Conservation (phyloP, 2,329 filamentous ascomycete species). For the Lasiodiplodia hormozganensis region DNA sequence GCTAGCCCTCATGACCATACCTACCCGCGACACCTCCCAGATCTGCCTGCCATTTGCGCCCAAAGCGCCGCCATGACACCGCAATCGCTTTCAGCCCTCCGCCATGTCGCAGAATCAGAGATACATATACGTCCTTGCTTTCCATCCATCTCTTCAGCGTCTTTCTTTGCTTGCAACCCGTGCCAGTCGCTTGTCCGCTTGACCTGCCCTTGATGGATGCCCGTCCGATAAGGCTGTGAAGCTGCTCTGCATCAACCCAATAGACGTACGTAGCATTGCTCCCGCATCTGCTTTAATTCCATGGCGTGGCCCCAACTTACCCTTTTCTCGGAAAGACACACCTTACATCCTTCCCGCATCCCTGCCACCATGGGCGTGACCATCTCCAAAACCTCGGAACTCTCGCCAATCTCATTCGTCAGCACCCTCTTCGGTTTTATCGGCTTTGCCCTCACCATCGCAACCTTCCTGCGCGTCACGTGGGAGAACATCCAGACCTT, state of each 20-base stretch:
- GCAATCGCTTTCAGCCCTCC: not conserved
- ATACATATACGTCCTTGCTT: constrained; percentile 7
- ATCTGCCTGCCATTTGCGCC: not conserved
- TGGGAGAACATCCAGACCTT: constrained; percentile 51
- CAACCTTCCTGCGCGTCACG: constrained; percentile 51
- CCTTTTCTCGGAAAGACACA: not conserved
- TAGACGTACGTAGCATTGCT: constrained; percentile 8
- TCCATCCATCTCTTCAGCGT: not conserved
- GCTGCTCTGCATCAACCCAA: not conserved
- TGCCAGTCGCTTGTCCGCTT: not conserved
- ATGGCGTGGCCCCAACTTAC: not conserved
- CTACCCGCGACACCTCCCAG: constrained; percentile 3
- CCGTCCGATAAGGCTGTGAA: constrained; percentile 6
- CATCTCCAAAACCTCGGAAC: constrained; percentile 36
- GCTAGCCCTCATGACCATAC: constrained; percentile 16
- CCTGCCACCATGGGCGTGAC: constrained; percentile 40
- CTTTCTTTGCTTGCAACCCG: not conserved
- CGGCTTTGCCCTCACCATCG: constrained; percentile 52
- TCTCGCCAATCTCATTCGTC: constrained; percentile 45
- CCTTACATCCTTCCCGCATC: not conserved
- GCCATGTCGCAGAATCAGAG: constrained; percentile 9
- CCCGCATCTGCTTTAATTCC: not conserved
- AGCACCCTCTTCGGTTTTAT: constrained; percentile 50
- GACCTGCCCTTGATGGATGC: constrained; percentile 9
- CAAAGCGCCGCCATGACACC: constrained; percentile 18